These are phyloP conservation scores for Silene coronaria DNA, from an alignment of 179 eudicot species.

Conservation along the genomic window DNA sequence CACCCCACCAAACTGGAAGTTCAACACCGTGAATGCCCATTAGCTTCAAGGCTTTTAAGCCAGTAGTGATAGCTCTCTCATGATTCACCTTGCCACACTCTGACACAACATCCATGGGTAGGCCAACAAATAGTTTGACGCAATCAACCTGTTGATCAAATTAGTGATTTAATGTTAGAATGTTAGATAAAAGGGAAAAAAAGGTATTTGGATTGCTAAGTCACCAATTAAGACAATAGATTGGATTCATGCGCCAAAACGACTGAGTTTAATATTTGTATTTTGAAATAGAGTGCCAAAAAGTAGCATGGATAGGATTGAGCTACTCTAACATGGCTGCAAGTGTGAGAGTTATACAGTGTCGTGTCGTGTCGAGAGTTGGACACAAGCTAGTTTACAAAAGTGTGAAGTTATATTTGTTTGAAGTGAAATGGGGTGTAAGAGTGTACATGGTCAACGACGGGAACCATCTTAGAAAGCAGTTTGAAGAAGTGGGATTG, in stretches of 20 bases:
- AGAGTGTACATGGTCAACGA: too few species aligned
- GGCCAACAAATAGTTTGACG: slow-evolving; percentile 55
- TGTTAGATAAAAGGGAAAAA: not conserved
- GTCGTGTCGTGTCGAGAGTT: too few species aligned
- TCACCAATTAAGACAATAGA: not conserved
- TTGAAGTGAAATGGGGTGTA: too few species aligned
- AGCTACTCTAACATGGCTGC: too few species aligned
- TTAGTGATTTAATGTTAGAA: not conserved
- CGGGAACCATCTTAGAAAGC: too few species aligned
- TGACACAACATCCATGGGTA: slow-evolving; percentile 70
- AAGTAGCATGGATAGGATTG: too few species aligned
- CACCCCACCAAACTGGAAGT: slow-evolving; percentile 91
- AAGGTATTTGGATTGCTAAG: not conserved
- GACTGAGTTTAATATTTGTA: too few species aligned
- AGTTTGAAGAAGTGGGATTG: too few species aligned
- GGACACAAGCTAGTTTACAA: too few species aligned
- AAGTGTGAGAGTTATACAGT: too few species aligned
- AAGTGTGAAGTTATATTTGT: too few species aligned
- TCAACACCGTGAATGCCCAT: slow-evolving; percentile 81
- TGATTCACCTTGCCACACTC: slow-evolving; percentile 43
- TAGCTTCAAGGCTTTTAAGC: slow-evolving; percentile 62
- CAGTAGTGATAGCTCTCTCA: slow-evolving; percentile 57
- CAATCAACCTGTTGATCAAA: slow-evolving; percentile 38
- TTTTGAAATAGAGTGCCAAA: too few species aligned
- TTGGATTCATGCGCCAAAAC: not conserved